Conservation (phyloP, 257 asterid species). For the Knoxia roxburghii region DNA sequence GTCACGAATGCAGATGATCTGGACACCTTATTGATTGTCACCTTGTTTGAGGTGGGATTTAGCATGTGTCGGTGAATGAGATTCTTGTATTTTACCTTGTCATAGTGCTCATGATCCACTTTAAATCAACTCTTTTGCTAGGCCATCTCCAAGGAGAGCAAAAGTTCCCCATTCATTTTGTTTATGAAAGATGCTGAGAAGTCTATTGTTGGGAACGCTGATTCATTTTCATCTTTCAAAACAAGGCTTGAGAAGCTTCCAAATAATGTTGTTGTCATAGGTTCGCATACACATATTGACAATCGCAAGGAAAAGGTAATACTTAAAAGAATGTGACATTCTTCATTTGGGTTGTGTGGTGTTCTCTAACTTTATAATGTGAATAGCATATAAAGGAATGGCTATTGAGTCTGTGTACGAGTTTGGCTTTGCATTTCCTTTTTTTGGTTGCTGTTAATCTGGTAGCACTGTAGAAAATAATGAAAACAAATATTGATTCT, state of each 20-base stretch:
- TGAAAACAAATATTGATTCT: not conserved
- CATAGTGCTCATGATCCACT: slow-evolving; percentile 1
- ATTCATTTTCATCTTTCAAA: slow-evolving; percentile 57
- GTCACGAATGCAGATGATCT: slow-evolving; percentile 60
- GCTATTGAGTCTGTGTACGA: too few species aligned
- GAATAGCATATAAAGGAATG: not conserved
- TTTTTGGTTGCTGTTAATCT: not conserved
- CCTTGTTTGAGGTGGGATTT: slow-evolving; percentile 78
- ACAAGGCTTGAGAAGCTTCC: slow-evolving; percentile 83
- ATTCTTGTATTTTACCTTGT: not conserved
- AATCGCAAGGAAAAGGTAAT: slow-evolving; percentile 82
- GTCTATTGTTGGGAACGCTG: slow-evolving; percentile 71
- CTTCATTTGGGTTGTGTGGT: not conserved
- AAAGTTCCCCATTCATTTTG: slow-evolving; percentile 74
- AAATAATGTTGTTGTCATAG: slow-evolving; percentile 69
- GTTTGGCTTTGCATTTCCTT: not conserved
- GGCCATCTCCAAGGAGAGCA: slow-evolving; percentile 70
- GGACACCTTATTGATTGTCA: slow-evolving; percentile 55
- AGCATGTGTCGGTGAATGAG: not conserved
- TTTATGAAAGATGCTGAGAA: slow-evolving; percentile 93
- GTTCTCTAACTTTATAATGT: not conserved
- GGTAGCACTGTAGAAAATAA: not conserved
- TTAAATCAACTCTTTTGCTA: slow-evolving; percentile 15
- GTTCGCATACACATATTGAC: slow-evolving; percentile 70
- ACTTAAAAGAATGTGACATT: not conserved